phyloP scores from a whole-genome alignment of 176 grass and related monocot genomes.

The Bonia amplexicaulis region DNA sequence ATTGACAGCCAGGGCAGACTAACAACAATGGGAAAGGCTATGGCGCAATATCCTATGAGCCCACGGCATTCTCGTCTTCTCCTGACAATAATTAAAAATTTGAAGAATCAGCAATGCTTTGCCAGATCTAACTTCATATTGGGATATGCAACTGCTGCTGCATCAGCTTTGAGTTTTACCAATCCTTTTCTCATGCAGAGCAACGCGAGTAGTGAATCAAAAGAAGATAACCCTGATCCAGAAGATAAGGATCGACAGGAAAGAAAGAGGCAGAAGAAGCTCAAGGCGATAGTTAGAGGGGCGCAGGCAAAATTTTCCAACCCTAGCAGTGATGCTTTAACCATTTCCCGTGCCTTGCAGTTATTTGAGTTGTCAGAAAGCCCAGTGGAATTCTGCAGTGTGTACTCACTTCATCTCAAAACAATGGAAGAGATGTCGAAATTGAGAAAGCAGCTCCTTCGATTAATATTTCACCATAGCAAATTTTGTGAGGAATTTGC shows the following conservation, averaged over 20 bases:
- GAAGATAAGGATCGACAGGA: slow-evolving; percentile 40
- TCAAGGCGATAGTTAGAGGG: slow-evolving; percentile 65
- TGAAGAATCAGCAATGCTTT: slow-evolving; percentile 46
- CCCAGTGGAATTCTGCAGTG: slow-evolving; percentile 69
- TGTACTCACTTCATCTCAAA: slow-evolving; percentile 83
- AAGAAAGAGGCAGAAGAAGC: slow-evolving; percentile 56
- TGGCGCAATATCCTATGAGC: slow-evolving; percentile 89
- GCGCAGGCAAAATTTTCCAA: slow-evolving; percentile 59
- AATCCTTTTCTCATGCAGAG: slow-evolving; percentile 75
- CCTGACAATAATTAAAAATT: slow-evolving; percentile 74
- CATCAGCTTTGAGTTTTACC: slow-evolving; percentile 80
- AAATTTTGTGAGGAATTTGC: slow-evolving; percentile 68
- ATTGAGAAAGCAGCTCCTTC: slow-evolving; percentile 86
- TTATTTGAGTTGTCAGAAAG: slow-evolving; percentile 69
- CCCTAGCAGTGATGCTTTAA: slow-evolving; percentile 85
- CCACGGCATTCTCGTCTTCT: slow-evolving; percentile 89
- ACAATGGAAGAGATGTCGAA: slow-evolving; percentile 99
- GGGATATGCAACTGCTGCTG: slow-evolving; percentile 68
- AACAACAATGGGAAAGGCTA: slow-evolving; percentile 82
- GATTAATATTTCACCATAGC: slow-evolving; percentile 75
- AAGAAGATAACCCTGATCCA: slow-evolving; percentile 27
- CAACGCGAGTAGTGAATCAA: slow-evolving; percentile 25
- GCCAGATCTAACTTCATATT: slow-evolving; percentile 61
- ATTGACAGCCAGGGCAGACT: slow-evolving; percentile 47
- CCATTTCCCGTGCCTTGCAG: slow-evolving; percentile 70